These are phyloP conservation scores for Cryoendolithus antarcticus DNA, from an alignment of 2,329 filamentous ascomycete genomes.

Conservation along the genomic window DNA sequence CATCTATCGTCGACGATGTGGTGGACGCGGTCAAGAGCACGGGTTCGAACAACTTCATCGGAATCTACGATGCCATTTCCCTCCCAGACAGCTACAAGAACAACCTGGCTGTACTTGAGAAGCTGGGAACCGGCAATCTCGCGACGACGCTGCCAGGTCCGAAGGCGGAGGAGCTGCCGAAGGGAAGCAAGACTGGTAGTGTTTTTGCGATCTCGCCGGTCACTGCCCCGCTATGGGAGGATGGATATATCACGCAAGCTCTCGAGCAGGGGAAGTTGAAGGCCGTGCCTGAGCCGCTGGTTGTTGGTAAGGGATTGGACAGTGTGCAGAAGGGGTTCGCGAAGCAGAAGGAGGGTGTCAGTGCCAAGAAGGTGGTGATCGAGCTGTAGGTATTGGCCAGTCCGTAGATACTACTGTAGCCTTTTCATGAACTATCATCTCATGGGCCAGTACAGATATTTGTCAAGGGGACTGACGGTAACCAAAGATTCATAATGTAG, in stretches of 20 bases:
- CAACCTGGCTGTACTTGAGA: conserved; percentile 14
- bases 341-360: conserved; percentile 20
- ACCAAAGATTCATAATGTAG: too few relatives aligned
- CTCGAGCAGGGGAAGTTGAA: conserved; percentile 22
- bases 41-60: conserved; percentile 25
- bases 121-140: conserved; percentile 16
- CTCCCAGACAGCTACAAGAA: conserved; percentile 12
- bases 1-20: conserved; percentile 3
- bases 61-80: conserved; percentile 29
- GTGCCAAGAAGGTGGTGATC: conserved; percentile 23
- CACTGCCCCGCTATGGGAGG: conserved; percentile 16
- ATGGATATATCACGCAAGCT: conserved; percentile 18
- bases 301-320: conserved; percentile 27
- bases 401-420: too few relatives aligned
- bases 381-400: conserved; percentile 10
- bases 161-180: conserved; percentile 12
- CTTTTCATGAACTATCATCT: too few relatives aligned
- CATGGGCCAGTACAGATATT: too few relatives aligned
- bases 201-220: conserved; percentile 18
- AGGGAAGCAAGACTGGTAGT: conserved; percentile 15
- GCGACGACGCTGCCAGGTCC: conserved; percentile 9
- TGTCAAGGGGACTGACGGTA: too few relatives aligned
- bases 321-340: conserved; percentile 20
- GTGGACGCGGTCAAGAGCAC: conserved; percentile 12
- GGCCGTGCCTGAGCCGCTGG: conserved; percentile 23